phyloP scores from a whole-genome alignment of 768 basidiomycete genomes.

The Mycena galericulata region DNA sequence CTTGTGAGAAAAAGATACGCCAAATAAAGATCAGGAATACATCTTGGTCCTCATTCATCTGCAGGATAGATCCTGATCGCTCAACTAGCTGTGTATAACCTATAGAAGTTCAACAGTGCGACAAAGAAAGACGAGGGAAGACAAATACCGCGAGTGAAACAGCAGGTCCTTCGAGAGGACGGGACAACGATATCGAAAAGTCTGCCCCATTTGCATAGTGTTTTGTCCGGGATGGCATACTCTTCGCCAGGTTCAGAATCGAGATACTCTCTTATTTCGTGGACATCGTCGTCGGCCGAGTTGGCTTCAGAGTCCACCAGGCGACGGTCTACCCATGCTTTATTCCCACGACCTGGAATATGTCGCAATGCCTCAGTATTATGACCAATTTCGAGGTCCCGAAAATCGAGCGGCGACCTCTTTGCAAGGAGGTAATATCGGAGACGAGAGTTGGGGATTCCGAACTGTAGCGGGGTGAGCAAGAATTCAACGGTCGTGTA shows the following conservation, averaged over 20 bases:
- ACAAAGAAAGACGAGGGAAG: slow-evolving; percentile 6
- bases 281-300: slow-evolving; percentile 4
- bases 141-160: slow-evolving; percentile 79
- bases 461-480: slow-evolving; percentile 82
- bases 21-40: slow-evolving; percentile 50
- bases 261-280: slow-evolving; percentile 26
- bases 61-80: slow-evolving; percentile 81
- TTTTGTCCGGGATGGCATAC: slow-evolving; percentile 66
- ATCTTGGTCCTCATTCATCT: slow-evolving; percentile 74
- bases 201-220: slow-evolving; percentile 80
- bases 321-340: slow-evolving; percentile 22
- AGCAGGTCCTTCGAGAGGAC: slow-evolving; percentile 72
- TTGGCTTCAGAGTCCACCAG: not conserved
- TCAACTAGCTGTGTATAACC: slow-evolving; percentile 85
- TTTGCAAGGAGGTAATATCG: slow-evolving; percentile 86
- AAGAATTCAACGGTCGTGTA: slow-evolving; percentile 73
- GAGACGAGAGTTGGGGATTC: slow-evolving; percentile 86
- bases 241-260: slow-evolving; percentile 18
- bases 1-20: slow-evolving; percentile 40
- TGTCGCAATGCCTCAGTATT: slow-evolving; percentile 55
- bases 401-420: slow-evolving; percentile 54
- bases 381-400: slow-evolving; percentile 32
- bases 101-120: slow-evolving; percentile 38
- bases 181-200: slow-evolving; percentile 85
- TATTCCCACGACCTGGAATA: slow-evolving; percentile 60